Base-by-base conservation (phyloP, 139 green algal species). In the Chlamydomonas applanata region DNA sequence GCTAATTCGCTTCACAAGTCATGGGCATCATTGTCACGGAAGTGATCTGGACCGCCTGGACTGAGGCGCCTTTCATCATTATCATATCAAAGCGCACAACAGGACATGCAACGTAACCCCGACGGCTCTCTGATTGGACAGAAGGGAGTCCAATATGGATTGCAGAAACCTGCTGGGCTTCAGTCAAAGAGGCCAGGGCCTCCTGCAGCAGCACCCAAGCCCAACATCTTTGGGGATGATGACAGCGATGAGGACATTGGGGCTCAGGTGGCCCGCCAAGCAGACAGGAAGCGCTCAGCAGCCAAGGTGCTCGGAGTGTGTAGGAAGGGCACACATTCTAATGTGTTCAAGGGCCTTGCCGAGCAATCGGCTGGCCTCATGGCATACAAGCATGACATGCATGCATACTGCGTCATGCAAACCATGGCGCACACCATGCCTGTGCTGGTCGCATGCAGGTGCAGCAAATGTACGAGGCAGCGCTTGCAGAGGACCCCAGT, bases 401-500 rank as follows among this genome's bases (percentile, higher is more conserved):
- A 49, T 49, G 40, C 40, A 49, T 19, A 19, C 40, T 49, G n/a
- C n/a, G n/a, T n/a, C n/a, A n/a, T n/a, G n/a, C n/a, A n/a, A n/a
- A n/a, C n/a, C n/a, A n/a, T n/a, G n/a, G n/a, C n/a, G n/a, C n/a
- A n/a, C n/a, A n/a, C n/a, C n/a, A n/a, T n/a, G n/a, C n/a, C n/a
- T n/a, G n/a, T 49, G 7, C 40, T 7, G 40, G 7, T 19, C 40
- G 7, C 11, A 11, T 49, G 40, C 85, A 95, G 90, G 86, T 93
- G 25, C 82, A 91, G 27, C 72, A 91, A 22, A 72, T 91, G 79
- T 92, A 96, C 32, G 88, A 87, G n/a, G 83, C 81, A 4, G 95
- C 94, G 1, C 71, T 98, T n/a, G 85, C 84, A 13, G 80, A 97
- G 71, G 95, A 99, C 71, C 85, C 95, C 0, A 89, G 80, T 1